phyloP scores from a whole-genome alignment of 2,329 filamentous ascomycete genomes.

The Tothia fuscella region DNA sequence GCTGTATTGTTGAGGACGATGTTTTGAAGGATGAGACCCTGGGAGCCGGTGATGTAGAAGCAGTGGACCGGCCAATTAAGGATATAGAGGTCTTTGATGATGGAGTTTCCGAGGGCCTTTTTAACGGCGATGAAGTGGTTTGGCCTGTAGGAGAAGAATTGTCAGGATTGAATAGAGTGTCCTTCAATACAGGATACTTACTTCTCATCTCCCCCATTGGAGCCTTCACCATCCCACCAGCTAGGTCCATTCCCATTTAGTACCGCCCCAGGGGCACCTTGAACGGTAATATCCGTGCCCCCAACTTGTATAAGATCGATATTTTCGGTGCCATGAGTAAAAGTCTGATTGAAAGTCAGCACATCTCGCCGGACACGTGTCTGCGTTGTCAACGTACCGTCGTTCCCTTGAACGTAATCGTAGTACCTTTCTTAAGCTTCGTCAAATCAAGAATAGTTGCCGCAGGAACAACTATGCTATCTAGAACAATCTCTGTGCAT shows the following conservation, averaged over 20 bases:
- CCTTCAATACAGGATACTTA: too few species aligned
- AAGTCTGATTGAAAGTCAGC: too few species aligned
- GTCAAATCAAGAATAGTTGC: conserved; percentile 27
- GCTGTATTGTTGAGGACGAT: conserved; percentile 47
- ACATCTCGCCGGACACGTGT: too few species aligned
- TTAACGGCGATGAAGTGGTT: conserved; percentile 30
- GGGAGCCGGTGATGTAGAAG: conserved; percentile 34
- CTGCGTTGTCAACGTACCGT: neutral
- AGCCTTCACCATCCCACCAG: conserved; percentile 39
- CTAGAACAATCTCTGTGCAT: conserved; percentile 28
- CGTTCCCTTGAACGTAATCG: conserved; percentile 15
- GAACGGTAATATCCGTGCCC: conserved; percentile 42
- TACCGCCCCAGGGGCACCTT: conserved; percentile 36
- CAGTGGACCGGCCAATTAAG: conserved; percentile 44
- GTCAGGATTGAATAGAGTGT: neutral
- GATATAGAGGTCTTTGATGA: conserved; percentile 38
- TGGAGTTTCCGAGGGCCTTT: conserved; percentile 22
- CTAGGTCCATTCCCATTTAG: conserved; percentile 44
- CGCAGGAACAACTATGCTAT: conserved; percentile 25
- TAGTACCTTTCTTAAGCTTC: conserved; percentile 22
- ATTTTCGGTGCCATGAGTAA: neutral
- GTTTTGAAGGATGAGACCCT: conserved; percentile 33
- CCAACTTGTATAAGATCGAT: conserved; percentile 7
- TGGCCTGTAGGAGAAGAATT: conserved; percentile 15
- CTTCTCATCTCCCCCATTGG: conserved; percentile 21